These are phyloP conservation scores for Myxozyma mucilagina DNA, from an alignment of 805 yeast genomes.

Conservation along the genomic window DNA sequence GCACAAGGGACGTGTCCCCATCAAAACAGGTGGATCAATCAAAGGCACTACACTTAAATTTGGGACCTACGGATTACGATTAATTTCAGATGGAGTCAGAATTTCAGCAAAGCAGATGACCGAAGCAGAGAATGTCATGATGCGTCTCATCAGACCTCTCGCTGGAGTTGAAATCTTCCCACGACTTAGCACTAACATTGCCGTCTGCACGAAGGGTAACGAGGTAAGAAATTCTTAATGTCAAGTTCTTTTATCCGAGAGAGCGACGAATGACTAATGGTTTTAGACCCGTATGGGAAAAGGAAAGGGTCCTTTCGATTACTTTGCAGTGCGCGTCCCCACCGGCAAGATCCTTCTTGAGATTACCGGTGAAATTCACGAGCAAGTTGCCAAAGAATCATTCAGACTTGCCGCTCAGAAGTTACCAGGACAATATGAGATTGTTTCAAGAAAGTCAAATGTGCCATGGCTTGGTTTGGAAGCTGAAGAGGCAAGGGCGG, in stretches of 20 bases:
- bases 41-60: slow-evolving; percentile 81
- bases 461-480: slow-evolving; percentile 13
- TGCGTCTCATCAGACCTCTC: slow-evolving; percentile 78
- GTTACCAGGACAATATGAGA: slow-evolving; percentile 53
- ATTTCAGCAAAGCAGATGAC: slow-evolving; percentile 82
- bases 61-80: slow-evolving; percentile 83
- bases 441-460: slow-evolving; percentile 8
- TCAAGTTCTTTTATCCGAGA: not conserved
- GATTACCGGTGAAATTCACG: slow-evolving; percentile 75
- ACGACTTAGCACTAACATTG: slow-evolving; percentile 78
- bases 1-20: slow-evolving; percentile 92
- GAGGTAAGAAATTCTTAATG: slow-evolving; percentile 45
- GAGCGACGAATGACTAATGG: not conserved
- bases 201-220: slow-evolving; percentile 95
- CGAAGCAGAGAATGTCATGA: slow-evolving; percentile 85
- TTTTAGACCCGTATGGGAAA: slow-evolving; percentile 93
- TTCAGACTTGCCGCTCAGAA: slow-evolving; percentile 85
- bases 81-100: slow-evolving; percentile 84
- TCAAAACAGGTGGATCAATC: slow-evolving; percentile 89
- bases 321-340: slow-evolving; percentile 95
- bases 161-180: slow-evolving; percentile 69
- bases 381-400: slow-evolving; percentile 85
- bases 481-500: slow-evolving; percentile 45
- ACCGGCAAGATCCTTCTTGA: slow-evolving; percentile 93
- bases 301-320: slow-evolving; percentile 96